Conservation (phyloP, 2,329 filamentous ascomycete species). For the Penicillium sumatraense region DNA sequence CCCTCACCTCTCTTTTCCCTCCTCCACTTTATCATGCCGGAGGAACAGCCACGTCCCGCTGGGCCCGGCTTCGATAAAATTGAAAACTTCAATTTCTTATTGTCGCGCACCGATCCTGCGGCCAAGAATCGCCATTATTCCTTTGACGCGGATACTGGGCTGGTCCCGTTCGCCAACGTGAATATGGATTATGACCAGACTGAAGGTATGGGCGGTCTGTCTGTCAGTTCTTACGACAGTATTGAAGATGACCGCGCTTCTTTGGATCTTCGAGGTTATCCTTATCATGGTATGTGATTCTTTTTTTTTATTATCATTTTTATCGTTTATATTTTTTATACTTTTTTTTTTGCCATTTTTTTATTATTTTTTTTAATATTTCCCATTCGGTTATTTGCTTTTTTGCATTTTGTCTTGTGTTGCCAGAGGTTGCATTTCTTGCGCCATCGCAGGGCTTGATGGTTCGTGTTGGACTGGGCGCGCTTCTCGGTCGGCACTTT, state of each 20-base stretch:
- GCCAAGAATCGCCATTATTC: slow-evolving; percentile 43
- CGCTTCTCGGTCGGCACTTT: slow-evolving; percentile 1
- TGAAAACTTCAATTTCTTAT: slow-evolving; percentile 43
- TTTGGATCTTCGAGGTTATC: slow-evolving; percentile 44
- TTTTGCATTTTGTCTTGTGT: slow-evolving; percentile 11
- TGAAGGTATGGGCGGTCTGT: slow-evolving; percentile 45
- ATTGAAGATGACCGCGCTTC: slow-evolving; percentile 44
- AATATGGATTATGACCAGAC: slow-evolving; percentile 48
- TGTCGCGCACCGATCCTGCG: slow-evolving; percentile 38
- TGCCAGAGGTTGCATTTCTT: slow-evolving; percentile 37
- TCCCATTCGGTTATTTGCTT: background rate
- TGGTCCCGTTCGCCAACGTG: slow-evolving; percentile 37
- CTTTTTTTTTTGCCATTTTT: slow-evolving; percentile 1
- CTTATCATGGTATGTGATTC: slow-evolving; percentile 48
- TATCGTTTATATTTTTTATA: slow-evolving; percentile 9
- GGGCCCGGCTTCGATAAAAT: slow-evolving; percentile 38
- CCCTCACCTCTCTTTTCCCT: slow-evolving; percentile 14
- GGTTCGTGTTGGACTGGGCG: slow-evolving; percentile 28
- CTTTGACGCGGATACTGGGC: slow-evolving; percentile 41
- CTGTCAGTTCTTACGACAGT: slow-evolving; percentile 48
- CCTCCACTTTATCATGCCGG: slow-evolving; percentile 33
- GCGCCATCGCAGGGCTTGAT: slow-evolving; percentile 36
- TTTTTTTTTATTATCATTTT: slow-evolving; percentile 18
- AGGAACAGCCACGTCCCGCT: slow-evolving; percentile 35
- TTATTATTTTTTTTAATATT: background rate